A percentile compares a stretch with the other conserved stretches of the same genome.
phyloP scores from a whole-genome alignment of 768 basidiomycete species.

The Panellus pusillus region DNA sequence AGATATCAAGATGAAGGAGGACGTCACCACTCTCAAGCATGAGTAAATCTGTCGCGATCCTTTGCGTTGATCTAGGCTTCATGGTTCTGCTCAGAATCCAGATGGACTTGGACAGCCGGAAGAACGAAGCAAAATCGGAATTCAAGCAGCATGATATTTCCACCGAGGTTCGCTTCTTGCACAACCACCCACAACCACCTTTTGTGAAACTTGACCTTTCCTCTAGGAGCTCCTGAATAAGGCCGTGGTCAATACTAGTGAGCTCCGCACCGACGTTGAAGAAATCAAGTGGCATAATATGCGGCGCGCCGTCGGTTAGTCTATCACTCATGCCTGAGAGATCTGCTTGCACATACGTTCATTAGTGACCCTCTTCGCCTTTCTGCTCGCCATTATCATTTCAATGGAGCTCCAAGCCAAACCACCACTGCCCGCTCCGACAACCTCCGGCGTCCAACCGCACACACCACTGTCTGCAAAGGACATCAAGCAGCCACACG shows the following conservation, averaged over 20 bases:
- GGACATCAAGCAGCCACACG: conserved; percentile 28
- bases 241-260: conserved; percentile 69
- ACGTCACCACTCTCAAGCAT: conserved; percentile 87
- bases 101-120: conserved; percentile 93
- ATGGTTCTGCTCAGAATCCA: conserved; percentile 65
- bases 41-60: conserved; percentile 30
- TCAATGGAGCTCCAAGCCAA: conserved; percentile 66
- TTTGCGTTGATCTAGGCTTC: not conserved
- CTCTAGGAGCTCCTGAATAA: conserved; percentile 73
- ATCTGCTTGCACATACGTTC: not conserved
- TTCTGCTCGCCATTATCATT: conserved; percentile 68
- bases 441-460: conserved; percentile 17
- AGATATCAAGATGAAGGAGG: conserved; percentile 92
- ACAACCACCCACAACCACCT: not conserved
- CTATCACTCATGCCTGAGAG: not conserved
- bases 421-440: conserved; percentile 28
- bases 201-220: not conserved
- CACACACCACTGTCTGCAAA: conserved; percentile 30
- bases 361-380: conserved; percentile 61
- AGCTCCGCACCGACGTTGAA: conserved; percentile 78
- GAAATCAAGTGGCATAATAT: conserved; percentile 90
- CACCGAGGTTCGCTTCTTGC: conserved; percentile 62
- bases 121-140: conserved; percentile 86
- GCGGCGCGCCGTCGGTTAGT: conserved; percentile 76
- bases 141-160: conserved; percentile 80